These are phyloP conservation scores for Candida insectalens DNA, from an alignment of 805 yeast genomes.

Conservation along the genomic window DNA sequence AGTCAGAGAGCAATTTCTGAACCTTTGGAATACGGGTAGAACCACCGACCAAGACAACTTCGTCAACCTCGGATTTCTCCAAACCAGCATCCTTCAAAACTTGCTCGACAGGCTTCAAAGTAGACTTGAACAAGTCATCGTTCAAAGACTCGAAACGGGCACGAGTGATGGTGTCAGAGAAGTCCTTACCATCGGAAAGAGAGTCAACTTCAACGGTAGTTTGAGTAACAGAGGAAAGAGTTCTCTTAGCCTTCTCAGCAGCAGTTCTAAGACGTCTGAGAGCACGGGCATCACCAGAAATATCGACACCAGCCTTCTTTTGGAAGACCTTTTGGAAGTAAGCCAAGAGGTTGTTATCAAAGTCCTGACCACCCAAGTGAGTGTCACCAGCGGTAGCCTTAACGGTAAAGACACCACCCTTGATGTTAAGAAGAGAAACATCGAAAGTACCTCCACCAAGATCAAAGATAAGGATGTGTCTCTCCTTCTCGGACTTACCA, in stretches of 20 bases:
- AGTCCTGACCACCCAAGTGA: slow-evolving; percentile 99
- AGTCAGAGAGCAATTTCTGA: slow-evolving; percentile 88
- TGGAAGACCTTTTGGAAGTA: slow-evolving; percentile 87
- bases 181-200: slow-evolving; percentile 90
- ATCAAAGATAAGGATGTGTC: slow-evolving; percentile 87
- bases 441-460: slow-evolving; percentile 99
- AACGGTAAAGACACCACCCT: slow-evolving; percentile 94
- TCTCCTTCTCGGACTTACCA: slow-evolving; percentile 70
- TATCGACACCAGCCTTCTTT: slow-evolving; percentile 88
- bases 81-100: slow-evolving; percentile 88
- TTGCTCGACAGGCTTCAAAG: slow-evolving; percentile 90
- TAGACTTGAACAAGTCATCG: slow-evolving; percentile 87
- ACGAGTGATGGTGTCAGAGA: slow-evolving; percentile 88
- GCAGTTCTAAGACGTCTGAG: slow-evolving; percentile 98
- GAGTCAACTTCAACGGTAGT: slow-evolving; percentile 96
- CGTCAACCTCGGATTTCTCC: slow-evolving; percentile 78
- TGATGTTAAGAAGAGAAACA: slow-evolving; percentile 87
- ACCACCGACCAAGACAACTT: slow-evolving; percentile 96
- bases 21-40: slow-evolving; percentile 98
- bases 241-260: slow-evolving; percentile 98
- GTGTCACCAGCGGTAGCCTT: slow-evolving; percentile 99
- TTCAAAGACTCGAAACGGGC: slow-evolving; percentile 96
- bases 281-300: slow-evolving; percentile 88
- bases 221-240: slow-evolving; percentile 92
- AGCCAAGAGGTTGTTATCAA: slow-evolving; percentile 91